Evolutionary conservation across 1,284 basidiomycete species (phyloP).

Genomic region (Apiotrichum sp.): DNA sequence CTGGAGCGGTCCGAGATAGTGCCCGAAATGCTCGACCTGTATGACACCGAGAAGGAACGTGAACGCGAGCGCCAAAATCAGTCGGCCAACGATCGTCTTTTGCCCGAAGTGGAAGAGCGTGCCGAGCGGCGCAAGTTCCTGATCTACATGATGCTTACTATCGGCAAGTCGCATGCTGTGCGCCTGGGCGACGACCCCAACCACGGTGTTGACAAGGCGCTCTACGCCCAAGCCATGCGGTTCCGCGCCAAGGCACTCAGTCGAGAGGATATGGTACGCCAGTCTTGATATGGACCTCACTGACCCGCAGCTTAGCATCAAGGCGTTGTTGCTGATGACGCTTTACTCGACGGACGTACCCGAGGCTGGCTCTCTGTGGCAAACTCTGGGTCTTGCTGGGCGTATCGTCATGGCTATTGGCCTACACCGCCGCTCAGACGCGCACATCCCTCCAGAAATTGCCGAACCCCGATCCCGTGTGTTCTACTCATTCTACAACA

Average conservation of each 20-base stretch:
- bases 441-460: slow-evolving; percentile 6
- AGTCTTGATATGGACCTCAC: neutral
- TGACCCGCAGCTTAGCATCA: slow-evolving; percentile 19
- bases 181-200: slow-evolving; percentile 17
- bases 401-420: slow-evolving; percentile 26
- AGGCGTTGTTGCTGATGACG: slow-evolving; percentile 25
- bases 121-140: slow-evolving; percentile 26
- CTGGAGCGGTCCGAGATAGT: slow-evolving; percentile 22
- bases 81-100: neutral
- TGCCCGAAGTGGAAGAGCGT: neutral
- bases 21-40: slow-evolving; percentile 22
- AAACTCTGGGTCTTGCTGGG: slow-evolving; percentile 26
- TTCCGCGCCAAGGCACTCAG: slow-evolving; percentile 19
- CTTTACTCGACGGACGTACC: slow-evolving; percentile 27
- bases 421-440: slow-evolving; percentile 27
- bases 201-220: neutral
- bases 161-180: slow-evolving; percentile 21
- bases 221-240: slow-evolving; percentile 18
- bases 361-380: slow-evolving; percentile 24
- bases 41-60: slow-evolving; percentile 4
- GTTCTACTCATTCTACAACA: slow-evolving; percentile 34
- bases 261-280: slow-evolving; percentile 27
- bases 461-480: slow-evolving; percentile 25
- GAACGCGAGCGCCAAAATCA: neutral
- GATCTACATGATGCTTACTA: slow-evolving; percentile 30